A percentile compares a stretch with the other conserved stretches of the same genome.
Evolutionary conservation across 2,329 filamentous ascomycete species (phyloP).

Genomic region (Emergomyces orientalis): DNA sequence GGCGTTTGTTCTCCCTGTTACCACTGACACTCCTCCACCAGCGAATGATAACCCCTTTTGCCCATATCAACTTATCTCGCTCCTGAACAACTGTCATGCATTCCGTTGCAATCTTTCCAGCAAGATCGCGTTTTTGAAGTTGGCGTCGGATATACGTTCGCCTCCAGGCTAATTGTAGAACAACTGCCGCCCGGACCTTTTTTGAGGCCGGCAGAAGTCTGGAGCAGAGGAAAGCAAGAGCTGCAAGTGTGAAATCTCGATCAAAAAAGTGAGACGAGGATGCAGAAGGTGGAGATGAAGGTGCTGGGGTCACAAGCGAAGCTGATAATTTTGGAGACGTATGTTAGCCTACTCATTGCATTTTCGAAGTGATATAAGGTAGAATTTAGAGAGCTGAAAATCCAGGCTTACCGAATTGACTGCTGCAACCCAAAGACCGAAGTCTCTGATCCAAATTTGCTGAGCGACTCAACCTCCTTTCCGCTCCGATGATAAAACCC

Average conservation of each 20-base stretch:
- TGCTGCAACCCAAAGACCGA: constrained; percentile 33
- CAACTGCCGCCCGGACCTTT: constrained; percentile 42
- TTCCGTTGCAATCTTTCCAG: constrained; percentile 24
- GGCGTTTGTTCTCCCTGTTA: constrained; percentile 10
- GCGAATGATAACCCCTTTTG: constrained; percentile 24
- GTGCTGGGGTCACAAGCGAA: constrained; percentile 32
- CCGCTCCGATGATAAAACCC: constrained; percentile 26
- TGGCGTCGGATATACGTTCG: constrained; percentile 17
- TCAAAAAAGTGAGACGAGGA: constrained; percentile 39
- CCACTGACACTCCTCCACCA: constrained; percentile 26
- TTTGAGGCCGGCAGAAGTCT: constrained; percentile 46
- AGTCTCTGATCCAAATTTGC: constrained; percentile 27
- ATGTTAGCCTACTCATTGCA: constrained; percentile 1
- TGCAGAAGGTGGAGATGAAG: constrained; percentile 16
- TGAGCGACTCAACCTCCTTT: not conserved
- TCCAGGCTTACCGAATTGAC: constrained; percentile 33
- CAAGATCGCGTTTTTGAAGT: constrained; percentile 17
- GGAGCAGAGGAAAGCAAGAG: constrained; percentile 52
- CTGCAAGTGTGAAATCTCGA: constrained; percentile 46
- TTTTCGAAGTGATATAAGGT: not conserved
- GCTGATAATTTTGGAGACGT: constrained; percentile 28
- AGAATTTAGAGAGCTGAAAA: not conserved
- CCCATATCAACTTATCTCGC: constrained; percentile 36
- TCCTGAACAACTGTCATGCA: constrained; percentile 41
- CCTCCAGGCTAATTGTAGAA: constrained; percentile 47